Evolutionary conservation across 768 basidiomycete genomes (phyloP), one percentile per base, ranked within the genome.

Genomic region (Mycena galopus): DNA sequence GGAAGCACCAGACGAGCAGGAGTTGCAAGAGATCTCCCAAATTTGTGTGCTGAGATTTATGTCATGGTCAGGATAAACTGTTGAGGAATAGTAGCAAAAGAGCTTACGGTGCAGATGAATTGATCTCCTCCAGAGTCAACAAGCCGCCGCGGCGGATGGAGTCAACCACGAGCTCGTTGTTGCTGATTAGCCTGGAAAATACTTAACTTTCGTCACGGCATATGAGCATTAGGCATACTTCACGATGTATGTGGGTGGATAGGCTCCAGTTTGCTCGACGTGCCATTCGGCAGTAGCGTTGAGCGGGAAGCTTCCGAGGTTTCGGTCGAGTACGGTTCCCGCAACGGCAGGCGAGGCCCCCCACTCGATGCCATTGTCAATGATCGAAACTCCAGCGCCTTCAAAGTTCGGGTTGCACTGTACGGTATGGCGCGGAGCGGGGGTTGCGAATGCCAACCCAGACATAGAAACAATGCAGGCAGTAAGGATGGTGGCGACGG

Each of bases 331-430:
- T 25, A n/a, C 4, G 6, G 65, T 67, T 33, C 71, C 71, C 37
- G 71, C 59, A 4, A 39, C 59, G 16, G 27, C 50, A 11, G 59
- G 39, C 4, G 65, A 60, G 21, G 56, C 59, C 4, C 35, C 60
- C 71, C 65, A 67, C 14, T 67, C 65, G 29, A 16, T 32, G 16
- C 25, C 50, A 4, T 4, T 6, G 12, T 19, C 51, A 10, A 67
- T 67, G 29, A 72, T 72, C 3, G 65, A 62, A 6, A 72, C 65
- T 5, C 50, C 65, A 11, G 62, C 71, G 27, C 71, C 71, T 53
- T 67, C 65, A 33, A 72, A 72, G 51, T 72, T 61, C 1, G 71
- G 71, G 30, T 30, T 72, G 42, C 71, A 72, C 23, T 12, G n/a
- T 8, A n/a, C 1, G 12, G 42, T 2, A 25, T 67, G 65, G 19